Evolutionary conservation across 2,329 filamentous ascomycete genomes (phyloP), one percentile per base, ranked within the genome.

Genomic region (Penicillium palitans): DNA sequence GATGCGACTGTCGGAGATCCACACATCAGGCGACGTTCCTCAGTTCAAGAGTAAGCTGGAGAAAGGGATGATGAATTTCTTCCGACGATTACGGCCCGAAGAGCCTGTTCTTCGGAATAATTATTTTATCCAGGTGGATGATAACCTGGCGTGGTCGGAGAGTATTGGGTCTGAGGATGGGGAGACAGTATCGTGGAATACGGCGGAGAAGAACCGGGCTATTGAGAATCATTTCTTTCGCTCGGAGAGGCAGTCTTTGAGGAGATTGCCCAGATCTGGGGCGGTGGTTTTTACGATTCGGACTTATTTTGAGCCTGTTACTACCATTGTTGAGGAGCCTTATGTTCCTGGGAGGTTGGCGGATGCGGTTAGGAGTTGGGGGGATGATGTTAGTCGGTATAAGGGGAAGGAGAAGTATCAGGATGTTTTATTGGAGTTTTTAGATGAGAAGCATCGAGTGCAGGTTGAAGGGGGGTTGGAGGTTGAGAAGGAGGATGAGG

Each of bases 81-180:
- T 96, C 78, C 80, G 84, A 0, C 79, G 91, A 0, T 73, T 95
- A 0, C 81, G 83, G 68, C 88, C 88, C 1, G 86, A 91, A 42
- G 84, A 85, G 45, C 82, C 86, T 0, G 83, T 89, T 25, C 66
- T 86, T 21, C 81, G 90, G 58, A 91, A 93, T 71, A 93, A 95
- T 71, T 96, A 95, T 75, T 96, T 96, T 78, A 83, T 96, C 62
- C 91, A 96, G 75, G 90, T 95, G 1, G 91, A 96, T 69, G 90
- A 92, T 57, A 76, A 82, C 6, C 79, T 96, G 1, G 80, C 88
- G 0, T 96, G 91, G 91, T 90, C 87, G 59, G 77, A 81, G 68
- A 90, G 86, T 66, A 93, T 96, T 64, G 91, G 91, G 0, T 66
- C 76, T 17, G 91, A 96, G 73, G 90, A 96, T 70, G 75, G 76